phyloP scores from a whole-genome alignment of 1,284 basidiomycete species.

The Waitea zeae region DNA sequence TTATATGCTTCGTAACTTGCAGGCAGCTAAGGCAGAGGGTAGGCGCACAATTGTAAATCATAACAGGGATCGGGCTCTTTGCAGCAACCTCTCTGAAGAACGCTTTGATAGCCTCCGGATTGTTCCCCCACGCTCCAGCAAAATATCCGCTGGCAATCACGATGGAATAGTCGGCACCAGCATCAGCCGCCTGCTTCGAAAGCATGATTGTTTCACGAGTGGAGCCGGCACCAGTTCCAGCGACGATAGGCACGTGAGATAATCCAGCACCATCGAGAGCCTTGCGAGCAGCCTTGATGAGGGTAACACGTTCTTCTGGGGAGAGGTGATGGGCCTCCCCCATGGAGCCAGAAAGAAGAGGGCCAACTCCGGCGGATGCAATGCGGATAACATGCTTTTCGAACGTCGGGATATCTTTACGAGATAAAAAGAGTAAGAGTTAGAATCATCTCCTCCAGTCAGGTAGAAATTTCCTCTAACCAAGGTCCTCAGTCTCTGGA shows the following conservation, averaged over 20 bases:
- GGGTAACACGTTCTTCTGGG: constrained; percentile 46
- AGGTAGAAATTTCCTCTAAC: constrained; percentile 20
- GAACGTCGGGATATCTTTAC: constrained; percentile 56
- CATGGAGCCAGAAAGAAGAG: constrained; percentile 72
- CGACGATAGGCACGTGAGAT: constrained; percentile 49
- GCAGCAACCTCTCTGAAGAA: constrained; percentile 67
- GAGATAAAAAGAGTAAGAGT: too few species aligned
- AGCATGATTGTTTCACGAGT: constrained; percentile 69
- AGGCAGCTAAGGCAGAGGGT: constrained; percentile 2
- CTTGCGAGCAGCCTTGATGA: constrained; percentile 57
- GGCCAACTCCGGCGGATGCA: constrained; percentile 57
- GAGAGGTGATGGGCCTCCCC: constrained; percentile 73
- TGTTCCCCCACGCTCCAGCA: constrained; percentile 46
- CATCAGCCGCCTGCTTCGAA: constrained; percentile 54
- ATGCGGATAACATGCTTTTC: constrained; percentile 56
- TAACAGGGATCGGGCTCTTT: constrained; percentile 71
- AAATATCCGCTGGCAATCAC: constrained; percentile 82
- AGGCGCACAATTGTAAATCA: constrained; percentile 77
- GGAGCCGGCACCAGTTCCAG: constrained; percentile 69
- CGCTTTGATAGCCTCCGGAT: constrained; percentile 54
- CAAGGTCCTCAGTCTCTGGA: constrained; percentile 61
- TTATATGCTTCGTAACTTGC: too few species aligned
- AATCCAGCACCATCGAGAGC: constrained; percentile 56
- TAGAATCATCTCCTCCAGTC: not conserved
- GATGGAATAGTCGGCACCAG: constrained; percentile 74